phyloP scores from a whole-genome alignment of 164 flowering plant species.

The Sedum album region DNA sequence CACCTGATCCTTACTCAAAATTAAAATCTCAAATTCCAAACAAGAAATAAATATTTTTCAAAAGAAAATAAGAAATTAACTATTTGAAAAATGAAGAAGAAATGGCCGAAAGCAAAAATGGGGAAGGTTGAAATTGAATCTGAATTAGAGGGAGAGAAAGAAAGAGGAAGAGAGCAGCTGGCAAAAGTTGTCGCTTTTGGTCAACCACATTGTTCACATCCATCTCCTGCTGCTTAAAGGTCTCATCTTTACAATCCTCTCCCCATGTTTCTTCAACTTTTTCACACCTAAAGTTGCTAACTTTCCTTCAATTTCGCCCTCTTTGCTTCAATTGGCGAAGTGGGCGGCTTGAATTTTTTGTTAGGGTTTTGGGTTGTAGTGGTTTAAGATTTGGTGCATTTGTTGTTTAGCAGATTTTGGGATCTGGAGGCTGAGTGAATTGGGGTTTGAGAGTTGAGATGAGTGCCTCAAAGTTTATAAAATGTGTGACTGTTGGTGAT shows the following conservation, averaged over 20 bases:
- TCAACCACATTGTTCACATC: neutral
- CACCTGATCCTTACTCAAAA: too few species aligned
- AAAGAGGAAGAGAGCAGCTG: neutral
- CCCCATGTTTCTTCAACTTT: neutral
- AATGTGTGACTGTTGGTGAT: slow-evolving; percentile 65
- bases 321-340: neutral
- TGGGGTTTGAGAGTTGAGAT: slow-evolving; percentile 21
- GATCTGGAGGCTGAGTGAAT: too few species aligned
- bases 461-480: slow-evolving; percentile 56
- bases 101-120: neutral
- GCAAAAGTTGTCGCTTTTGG: neutral
- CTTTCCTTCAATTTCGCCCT: neutral
- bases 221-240: neutral
- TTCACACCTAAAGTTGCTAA: neutral
- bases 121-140: neutral
- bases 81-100: too few species aligned
- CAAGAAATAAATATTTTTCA: too few species aligned
- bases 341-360: neutral
- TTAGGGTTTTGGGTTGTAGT: neutral
- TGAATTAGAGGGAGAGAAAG: neutral
- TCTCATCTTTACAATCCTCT: neutral
- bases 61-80: too few species aligned
- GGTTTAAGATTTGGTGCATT: slow-evolving; percentile 1
- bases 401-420: neutral
- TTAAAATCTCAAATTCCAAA: too few species aligned